Percentiles rank a stretch among this genome's conserved stretches.
phyloP scores from a whole-genome alignment of 106 monocot genomes.

The Acorus gramineus region DNA sequence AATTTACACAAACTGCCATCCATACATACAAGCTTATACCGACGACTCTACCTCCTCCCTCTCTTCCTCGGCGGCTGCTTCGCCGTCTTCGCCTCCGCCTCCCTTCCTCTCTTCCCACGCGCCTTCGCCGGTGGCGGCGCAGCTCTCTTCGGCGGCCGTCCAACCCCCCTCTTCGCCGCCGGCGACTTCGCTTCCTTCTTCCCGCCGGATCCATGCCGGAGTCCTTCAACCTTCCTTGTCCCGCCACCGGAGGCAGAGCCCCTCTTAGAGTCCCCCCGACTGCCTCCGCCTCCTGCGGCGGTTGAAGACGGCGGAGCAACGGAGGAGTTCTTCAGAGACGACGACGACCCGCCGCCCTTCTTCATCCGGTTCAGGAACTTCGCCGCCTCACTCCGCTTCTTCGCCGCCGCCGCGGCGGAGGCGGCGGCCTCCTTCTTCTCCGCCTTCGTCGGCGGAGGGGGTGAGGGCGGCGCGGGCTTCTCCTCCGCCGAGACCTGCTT shows the following conservation, averaged over 20 bases:
- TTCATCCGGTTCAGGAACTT: constrained; percentile 48
- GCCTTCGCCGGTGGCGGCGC: constrained; percentile 19
- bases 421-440: constrained; percentile 16
- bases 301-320: not conserved
- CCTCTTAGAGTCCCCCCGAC: not conserved
- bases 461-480: not conserved
- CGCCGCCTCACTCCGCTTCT: constrained; percentile 42
- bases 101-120: constrained; percentile 13
- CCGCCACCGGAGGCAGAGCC: not conserved
- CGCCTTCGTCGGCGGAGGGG: constrained; percentile 1
- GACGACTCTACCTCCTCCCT: constrained; percentile 21
- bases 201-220: constrained; percentile 1
- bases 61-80: constrained; percentile 11
- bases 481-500: constrained; percentile 1
- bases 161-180: constrained; percentile 32
- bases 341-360: constrained; percentile 6
- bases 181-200: constrained; percentile 5
- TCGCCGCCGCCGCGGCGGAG: constrained; percentile 6
- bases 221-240: constrained; percentile 14
- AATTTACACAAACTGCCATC: constrained; percentile 11
- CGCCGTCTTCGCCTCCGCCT: not conserved
- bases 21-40: not conserved
- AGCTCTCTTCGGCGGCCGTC: constrained; percentile 45
- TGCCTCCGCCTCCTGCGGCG: constrained; percentile 10
- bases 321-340: constrained; percentile 8